These are phyloP conservation scores for Zygosaccharomyces rouxii DNA, from an alignment of 805 yeast genomes.

Conservation along the genomic window DNA sequence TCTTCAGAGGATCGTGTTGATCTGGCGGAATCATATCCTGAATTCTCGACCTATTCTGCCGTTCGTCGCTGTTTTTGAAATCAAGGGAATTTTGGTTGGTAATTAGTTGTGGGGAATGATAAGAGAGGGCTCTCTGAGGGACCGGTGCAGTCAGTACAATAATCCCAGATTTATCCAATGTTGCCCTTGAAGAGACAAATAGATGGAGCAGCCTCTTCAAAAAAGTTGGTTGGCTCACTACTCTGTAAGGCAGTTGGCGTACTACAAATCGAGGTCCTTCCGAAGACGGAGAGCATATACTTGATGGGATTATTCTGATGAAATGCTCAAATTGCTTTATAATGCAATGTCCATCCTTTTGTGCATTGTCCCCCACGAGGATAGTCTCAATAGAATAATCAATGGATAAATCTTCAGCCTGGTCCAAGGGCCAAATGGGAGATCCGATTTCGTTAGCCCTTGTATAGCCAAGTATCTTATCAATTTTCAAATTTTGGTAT, in stretches of 20 bases:
- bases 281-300: constrained; percentile 4
- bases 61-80: constrained; percentile 28
- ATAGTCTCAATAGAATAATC: constrained; percentile 51
- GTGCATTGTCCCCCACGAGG: constrained; percentile 43
- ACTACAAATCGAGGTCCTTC: constrained; percentile 8
- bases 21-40: constrained; percentile 21
- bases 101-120: constrained; percentile 34
- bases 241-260: constrained; percentile 10
- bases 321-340: constrained; percentile 22
- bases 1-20: constrained; percentile 25
- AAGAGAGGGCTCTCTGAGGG: constrained; percentile 27
- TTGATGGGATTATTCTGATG: constrained; percentile 31
- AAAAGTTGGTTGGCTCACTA: constrained; percentile 12
- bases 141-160: background rate
- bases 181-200: background rate
- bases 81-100: constrained; percentile 32
- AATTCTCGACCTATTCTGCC: constrained; percentile 31
- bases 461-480: constrained; percentile 51
- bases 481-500: constrained; percentile 24
- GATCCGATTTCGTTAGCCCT: constrained; percentile 46
- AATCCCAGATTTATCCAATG: background rate
- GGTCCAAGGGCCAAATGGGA: constrained; percentile 49
- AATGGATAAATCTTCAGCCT: constrained; percentile 38
- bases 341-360: constrained; percentile 18
- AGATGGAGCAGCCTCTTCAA: constrained; percentile 8